Evolutionary conservation across 1,284 basidiomycete genomes (phyloP).

Genomic region (Hymenochaete sp.): DNA sequence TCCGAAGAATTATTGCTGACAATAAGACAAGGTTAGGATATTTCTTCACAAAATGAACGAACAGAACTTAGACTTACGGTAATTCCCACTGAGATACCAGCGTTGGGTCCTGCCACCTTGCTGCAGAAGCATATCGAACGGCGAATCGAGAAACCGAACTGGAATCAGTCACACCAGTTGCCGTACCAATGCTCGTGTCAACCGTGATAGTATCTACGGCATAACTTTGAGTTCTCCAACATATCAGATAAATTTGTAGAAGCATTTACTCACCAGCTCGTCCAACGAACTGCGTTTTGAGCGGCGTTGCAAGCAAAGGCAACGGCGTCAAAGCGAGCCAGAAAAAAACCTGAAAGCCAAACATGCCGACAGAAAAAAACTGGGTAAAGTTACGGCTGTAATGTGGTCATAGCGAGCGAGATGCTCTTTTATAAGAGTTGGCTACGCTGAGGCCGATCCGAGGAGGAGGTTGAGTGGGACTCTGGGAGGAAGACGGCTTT

Average conservation of each 20-base stretch:
- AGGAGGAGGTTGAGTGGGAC: too few species aligned
- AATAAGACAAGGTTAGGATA: conserved; percentile 5
- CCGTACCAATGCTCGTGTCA: conserved; percentile 51
- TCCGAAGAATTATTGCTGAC: conserved; percentile 45
- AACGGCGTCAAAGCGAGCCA: not conserved
- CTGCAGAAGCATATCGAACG: conserved; percentile 56
- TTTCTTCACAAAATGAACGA: not conserved
- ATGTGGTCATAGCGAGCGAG: too few species aligned
- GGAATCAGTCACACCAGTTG: conserved; percentile 40
- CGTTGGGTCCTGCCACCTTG: conserved; percentile 50
- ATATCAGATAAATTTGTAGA: too few species aligned
- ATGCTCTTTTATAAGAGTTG: too few species aligned
- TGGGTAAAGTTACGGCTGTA: too few species aligned
- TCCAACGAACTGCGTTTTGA: not conserved
- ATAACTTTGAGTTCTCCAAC: too few species aligned
- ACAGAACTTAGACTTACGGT: conserved; percentile 40
- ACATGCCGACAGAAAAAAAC: too few species aligned
- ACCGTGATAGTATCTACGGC: conserved; percentile 24
- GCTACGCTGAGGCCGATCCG: too few species aligned
- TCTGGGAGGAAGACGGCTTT: too few species aligned
- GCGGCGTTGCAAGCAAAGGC: not conserved
- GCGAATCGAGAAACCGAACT: conserved; percentile 48
- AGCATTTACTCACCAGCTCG: not conserved
- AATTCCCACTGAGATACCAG: conserved; percentile 47
- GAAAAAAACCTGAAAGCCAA: not conserved